These are phyloP conservation scores for Hymenochaete sp. DNA, from an alignment of 1,284 basidiomycete species.

Conservation along the genomic window DNA sequence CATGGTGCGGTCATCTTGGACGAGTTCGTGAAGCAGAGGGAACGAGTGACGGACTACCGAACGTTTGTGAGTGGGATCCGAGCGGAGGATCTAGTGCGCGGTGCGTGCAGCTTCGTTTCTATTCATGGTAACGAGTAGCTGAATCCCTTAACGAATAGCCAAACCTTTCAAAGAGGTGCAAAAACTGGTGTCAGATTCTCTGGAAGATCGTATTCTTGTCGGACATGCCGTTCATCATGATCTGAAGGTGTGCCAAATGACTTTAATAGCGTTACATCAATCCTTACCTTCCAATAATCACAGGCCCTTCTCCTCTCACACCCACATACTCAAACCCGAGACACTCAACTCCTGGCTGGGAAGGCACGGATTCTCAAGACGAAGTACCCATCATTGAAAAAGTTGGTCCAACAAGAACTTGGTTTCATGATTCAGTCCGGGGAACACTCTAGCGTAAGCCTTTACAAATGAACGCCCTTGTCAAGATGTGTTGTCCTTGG, in stretches of 20 bases:
- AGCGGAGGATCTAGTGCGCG: constrained; percentile 64
- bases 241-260: constrained; percentile 53
- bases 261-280: not conserved
- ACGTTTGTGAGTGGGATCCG: constrained; percentile 89
- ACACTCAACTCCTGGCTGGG: constrained; percentile 68
- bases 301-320: constrained; percentile 88
- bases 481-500: not conserved
- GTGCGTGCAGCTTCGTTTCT: constrained; percentile 29
- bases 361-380: constrained; percentile 52
- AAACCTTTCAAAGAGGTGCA: constrained; percentile 79
- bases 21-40: constrained; percentile 80
- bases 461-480: not conserved
- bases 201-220: constrained; percentile 80
- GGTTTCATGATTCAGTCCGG: constrained; percentile 81
- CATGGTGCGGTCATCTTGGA: constrained; percentile 78
- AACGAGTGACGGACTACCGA: constrained; percentile 88
- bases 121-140: not conserved
- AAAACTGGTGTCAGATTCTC: constrained; percentile 65
- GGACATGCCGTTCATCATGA: constrained; percentile 95
- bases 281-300: not conserved
- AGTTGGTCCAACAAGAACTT: constrained; percentile 76
- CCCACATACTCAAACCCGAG: constrained; percentile 69
- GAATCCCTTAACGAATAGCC: constrained; percentile 34
- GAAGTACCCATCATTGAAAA: constrained; percentile 69
- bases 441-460: constrained; percentile 79